phyloP scores from a whole-genome alignment of 495 filamentous ascomycete genomes.

The Lindgomyces ingoldianus region DNA sequence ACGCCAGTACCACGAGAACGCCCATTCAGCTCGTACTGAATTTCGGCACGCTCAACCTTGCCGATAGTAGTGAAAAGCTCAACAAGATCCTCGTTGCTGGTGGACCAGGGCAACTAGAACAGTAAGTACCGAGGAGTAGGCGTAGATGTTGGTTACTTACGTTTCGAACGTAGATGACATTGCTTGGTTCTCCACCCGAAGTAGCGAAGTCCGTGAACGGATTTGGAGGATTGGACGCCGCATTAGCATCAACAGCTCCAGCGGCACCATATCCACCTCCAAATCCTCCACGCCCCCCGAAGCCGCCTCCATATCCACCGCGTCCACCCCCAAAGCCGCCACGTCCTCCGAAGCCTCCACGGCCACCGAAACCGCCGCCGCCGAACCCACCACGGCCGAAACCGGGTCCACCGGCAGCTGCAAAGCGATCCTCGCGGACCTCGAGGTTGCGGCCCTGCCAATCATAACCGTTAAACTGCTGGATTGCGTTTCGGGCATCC shows the following conservation, averaged over 20 bases:
- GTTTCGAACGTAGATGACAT: slow-evolving; percentile 93
- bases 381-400: slow-evolving; percentile 48
- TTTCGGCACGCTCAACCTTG: slow-evolving; percentile 95
- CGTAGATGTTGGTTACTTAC: slow-evolving; percentile 58
- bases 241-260: slow-evolving; percentile 47
- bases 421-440: slow-evolving; percentile 95
- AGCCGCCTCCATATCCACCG: slow-evolving; percentile 57
- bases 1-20: slow-evolving; percentile 94
- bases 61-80: slow-evolving; percentile 98
- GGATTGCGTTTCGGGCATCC: slow-evolving; percentile 92
- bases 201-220: slow-evolving; percentile 94
- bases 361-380: slow-evolving; percentile 48
- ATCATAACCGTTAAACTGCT: slow-evolving; percentile 97
- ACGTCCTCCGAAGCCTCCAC: slow-evolving; percentile 54
- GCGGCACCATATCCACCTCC: slow-evolving; percentile 49
- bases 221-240: slow-evolving; percentile 68
- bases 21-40: slow-evolving; percentile 96
- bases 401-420: slow-evolving; percentile 51
- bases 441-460: slow-evolving; percentile 95
- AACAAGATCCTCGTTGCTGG: slow-evolving; percentile 93
- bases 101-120: slow-evolving; percentile 90
- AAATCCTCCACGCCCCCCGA: slow-evolving; percentile 51
- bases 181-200: slow-evolving; percentile 77
- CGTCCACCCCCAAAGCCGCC: slow-evolving; percentile 52
- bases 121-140: slow-evolving; percentile 25